These are phyloP conservation scores for Arthrobotrys conoides DNA, from an alignment of 2,329 filamentous ascomycete species.

Conservation along the genomic window DNA sequence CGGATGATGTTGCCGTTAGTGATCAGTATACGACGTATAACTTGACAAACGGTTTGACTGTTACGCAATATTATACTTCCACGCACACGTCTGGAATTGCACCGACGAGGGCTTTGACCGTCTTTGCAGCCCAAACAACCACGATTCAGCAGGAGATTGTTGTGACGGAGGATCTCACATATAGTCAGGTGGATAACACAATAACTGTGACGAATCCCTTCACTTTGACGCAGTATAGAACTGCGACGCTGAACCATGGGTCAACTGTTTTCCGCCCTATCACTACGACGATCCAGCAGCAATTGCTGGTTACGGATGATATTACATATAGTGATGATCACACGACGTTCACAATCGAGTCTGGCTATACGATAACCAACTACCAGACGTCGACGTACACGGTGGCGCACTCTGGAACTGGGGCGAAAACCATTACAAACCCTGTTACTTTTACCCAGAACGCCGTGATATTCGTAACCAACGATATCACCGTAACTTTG, in stretches of 20 bases:
- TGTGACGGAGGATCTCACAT: conserved; percentile 36
- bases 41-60: conserved; percentile 27
- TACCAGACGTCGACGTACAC: conserved; percentile 29
- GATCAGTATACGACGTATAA: conserved; percentile 23
- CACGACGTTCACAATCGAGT: conserved; percentile 33
- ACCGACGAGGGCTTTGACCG: background rate
- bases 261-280: conserved; percentile 11
- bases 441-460: conserved; percentile 18
- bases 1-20: conserved; percentile 23
- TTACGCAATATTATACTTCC: conserved; percentile 15
- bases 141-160: conserved; percentile 32
- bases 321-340: conserved; percentile 36
- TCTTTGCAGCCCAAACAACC: conserved; percentile 21
- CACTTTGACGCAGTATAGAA: conserved; percentile 24
- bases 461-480: conserved; percentile 23
- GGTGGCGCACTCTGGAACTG: background rate
- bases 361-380: conserved; percentile 22
- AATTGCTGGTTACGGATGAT: conserved; percentile 30
- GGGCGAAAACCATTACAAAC: conserved; percentile 20
- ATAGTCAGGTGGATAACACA: conserved; percentile 21
- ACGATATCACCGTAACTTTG: conserved; percentile 29
- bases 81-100: conserved; percentile 1
- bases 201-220: conserved; percentile 34
- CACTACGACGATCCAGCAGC: conserved; percentile 22
- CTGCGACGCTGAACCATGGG: conserved; percentile 17